phyloP scores from a whole-genome alignment of 225 moss, liverwort and hornwort genomes.

The Sphagnum tenellum region DNA sequence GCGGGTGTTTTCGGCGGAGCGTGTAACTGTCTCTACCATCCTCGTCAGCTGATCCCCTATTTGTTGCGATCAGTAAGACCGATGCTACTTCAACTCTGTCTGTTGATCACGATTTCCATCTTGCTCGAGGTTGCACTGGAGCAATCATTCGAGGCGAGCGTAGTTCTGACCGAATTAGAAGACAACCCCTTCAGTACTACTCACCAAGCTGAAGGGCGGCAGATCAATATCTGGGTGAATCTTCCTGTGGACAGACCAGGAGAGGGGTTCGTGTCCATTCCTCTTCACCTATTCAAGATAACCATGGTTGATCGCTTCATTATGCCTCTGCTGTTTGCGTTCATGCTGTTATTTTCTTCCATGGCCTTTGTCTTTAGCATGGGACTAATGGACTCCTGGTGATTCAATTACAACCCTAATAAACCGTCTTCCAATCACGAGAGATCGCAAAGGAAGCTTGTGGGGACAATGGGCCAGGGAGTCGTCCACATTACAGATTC shows the following conservation, averaged over 20 bases:
- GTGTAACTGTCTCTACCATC: too few relatives aligned
- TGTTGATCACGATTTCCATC: conserved; percentile 14
- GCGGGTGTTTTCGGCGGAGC: too few relatives aligned
- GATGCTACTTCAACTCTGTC: conserved; percentile 9
- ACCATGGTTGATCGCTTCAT: conserved; percentile 10
- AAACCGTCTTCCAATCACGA: too few relatives aligned
- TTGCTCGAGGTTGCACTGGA: conserved; percentile 9
- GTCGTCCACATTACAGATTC: too few relatives aligned
- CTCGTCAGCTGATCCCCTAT: too few relatives aligned
- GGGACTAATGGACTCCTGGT: not conserved
- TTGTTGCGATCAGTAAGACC: not conserved
- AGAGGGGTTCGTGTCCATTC: conserved; percentile 14
- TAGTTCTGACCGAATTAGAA: conserved; percentile 8
- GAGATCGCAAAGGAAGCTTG: too few relatives aligned
- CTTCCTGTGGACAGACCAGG: conserved; percentile 20
- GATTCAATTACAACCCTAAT: too few relatives aligned
- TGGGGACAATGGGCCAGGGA: too few relatives aligned
- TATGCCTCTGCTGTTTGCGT: conserved; percentile 18
- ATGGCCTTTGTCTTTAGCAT: conserved; percentile 13
- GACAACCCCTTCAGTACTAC: conserved; percentile 1
- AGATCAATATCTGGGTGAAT: conserved; percentile 7
- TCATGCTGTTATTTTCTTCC: conserved; percentile 13
- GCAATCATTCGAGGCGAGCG: conserved; percentile 12
- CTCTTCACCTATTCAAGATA: conserved; percentile 16
- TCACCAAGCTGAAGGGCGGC: too few relatives aligned